Evolutionary conservation across 2,329 filamentous ascomycete species (phyloP).

Genomic region (Aureobasidium sp.): DNA sequence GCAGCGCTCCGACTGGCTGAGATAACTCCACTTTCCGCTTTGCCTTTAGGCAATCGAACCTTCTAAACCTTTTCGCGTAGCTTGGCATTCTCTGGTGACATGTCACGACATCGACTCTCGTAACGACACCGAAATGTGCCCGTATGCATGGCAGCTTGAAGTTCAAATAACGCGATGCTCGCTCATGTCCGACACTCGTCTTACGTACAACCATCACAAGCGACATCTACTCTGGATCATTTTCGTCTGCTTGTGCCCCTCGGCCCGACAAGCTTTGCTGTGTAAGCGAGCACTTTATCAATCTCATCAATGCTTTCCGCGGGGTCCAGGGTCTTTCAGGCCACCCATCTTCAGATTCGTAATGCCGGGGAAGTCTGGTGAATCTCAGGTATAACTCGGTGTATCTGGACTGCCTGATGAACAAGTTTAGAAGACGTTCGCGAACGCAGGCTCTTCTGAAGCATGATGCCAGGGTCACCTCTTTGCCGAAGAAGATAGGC

Average conservation of each 20-base stretch:
- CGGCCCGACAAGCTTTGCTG: not conserved
- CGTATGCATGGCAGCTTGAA: too few relatives aligned
- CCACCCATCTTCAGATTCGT: too few relatives aligned
- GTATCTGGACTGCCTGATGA: too few relatives aligned
- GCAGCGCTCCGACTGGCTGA: not conserved
- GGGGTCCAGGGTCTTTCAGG: constrained; percentile 13
- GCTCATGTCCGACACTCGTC: not conserved
- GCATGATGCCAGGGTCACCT: not conserved
- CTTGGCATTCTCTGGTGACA: not conserved
- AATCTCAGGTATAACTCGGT: too few relatives aligned
- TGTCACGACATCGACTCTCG: not conserved
- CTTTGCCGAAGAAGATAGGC: not conserved
- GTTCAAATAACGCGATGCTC: not conserved
- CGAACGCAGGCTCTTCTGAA: too few relatives aligned
- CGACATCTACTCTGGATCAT: not conserved
- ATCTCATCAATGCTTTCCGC: not conserved
- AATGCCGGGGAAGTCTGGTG: too few relatives aligned
- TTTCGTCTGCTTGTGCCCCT: not conserved
- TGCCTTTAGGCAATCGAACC: constrained; percentile 9
- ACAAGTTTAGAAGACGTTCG: too few relatives aligned
- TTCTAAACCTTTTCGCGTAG: constrained; percentile 8
- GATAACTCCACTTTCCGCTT: not conserved
- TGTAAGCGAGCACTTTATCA: not conserved
- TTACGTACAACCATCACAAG: not conserved
- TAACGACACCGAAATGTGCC: constrained; percentile 4